Conservation (phyloP, 768 basidiomycete genomes). For the Termitomyces eurrhizus region DNA sequence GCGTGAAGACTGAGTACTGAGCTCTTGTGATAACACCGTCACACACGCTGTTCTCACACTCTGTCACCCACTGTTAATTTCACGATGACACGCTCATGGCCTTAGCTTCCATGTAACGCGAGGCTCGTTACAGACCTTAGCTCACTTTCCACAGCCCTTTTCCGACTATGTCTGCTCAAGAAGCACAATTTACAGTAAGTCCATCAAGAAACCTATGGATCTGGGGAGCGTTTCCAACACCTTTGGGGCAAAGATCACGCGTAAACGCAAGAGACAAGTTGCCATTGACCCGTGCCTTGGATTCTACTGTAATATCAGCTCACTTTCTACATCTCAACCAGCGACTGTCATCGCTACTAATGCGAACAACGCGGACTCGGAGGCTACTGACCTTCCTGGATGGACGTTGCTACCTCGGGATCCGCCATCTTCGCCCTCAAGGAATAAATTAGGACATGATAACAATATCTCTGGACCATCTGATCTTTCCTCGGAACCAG, state of each 20-base stretch:
- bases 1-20: too few species aligned
- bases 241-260: conserved; percentile 40
- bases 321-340: background rate
- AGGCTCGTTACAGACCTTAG: background rate
- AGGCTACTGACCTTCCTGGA: background rate
- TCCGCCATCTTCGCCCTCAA: background rate
- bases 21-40: too few species aligned
- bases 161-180: background rate
- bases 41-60: too few species aligned
- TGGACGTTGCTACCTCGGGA: background rate
- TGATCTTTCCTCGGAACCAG: conserved; percentile 9
- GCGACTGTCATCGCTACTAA: background rate
- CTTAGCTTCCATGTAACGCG: background rate
- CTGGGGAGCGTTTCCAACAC: background rate
- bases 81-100: background rate
- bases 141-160: background rate
- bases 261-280: conserved; percentile 45
- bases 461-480: background rate
- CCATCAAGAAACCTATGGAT: background rate
- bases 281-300: conserved; percentile 38
- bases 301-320: conserved; percentile 24
- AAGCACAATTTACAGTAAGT: background rate
- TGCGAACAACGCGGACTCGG: background rate
- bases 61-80: background rate
- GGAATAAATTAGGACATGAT: background rate